A percentile compares a stretch with the other conserved stretches of the same genome.
Evolutionary conservation across 2,329 filamentous ascomycete genomes (phyloP).

Genomic region (Diaporthe citri): DNA sequence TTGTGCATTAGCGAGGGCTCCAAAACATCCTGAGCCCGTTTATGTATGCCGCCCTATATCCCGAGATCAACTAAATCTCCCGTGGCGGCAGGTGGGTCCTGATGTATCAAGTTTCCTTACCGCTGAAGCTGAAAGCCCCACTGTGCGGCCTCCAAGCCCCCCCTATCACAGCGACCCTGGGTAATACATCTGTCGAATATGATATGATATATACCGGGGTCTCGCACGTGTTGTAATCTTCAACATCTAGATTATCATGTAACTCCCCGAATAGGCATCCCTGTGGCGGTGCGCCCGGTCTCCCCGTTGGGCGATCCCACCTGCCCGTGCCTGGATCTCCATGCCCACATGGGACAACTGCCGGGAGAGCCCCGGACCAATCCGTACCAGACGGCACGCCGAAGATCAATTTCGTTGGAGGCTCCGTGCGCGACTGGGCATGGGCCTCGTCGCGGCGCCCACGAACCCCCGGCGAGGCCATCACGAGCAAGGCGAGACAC

Average conservation of each 20-base stretch:
- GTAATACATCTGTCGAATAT: not conserved
- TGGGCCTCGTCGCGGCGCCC: conserved; percentile 5
- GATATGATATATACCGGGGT: conserved; percentile 4
- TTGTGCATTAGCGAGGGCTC: conserved; percentile 5
- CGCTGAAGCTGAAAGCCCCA: conserved; percentile 15
- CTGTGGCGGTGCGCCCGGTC: conserved; percentile 18
- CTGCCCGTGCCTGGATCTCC: conserved; percentile 1
- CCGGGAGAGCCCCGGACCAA: conserved; percentile 20
- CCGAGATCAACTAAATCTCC: conserved; percentile 25
- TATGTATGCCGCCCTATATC: conserved; percentile 24
- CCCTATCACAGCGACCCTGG: conserved; percentile 16
- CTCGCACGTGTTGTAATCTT: conserved; percentile 17
- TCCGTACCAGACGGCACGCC: conserved; percentile 10
- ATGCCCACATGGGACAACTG: not conserved
- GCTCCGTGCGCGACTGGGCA: conserved; percentile 20
- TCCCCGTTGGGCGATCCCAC: conserved; percentile 15
- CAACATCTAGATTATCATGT: not conserved
- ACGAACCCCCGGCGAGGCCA: conserved; percentile 23
- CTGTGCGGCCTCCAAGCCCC: not conserved
- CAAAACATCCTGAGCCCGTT: not conserved
- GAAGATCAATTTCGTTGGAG: conserved; percentile 2
- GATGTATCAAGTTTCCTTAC: not conserved
- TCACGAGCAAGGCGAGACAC: not conserved
- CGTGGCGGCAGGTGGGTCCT: not conserved
- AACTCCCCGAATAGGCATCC: conserved; percentile 6